Percentiles rank a stretch among this genome's conserved stretches.
Conservation (phyloP, 176 grass and related monocot species). For the Aegilops umbellulata region DNA sequence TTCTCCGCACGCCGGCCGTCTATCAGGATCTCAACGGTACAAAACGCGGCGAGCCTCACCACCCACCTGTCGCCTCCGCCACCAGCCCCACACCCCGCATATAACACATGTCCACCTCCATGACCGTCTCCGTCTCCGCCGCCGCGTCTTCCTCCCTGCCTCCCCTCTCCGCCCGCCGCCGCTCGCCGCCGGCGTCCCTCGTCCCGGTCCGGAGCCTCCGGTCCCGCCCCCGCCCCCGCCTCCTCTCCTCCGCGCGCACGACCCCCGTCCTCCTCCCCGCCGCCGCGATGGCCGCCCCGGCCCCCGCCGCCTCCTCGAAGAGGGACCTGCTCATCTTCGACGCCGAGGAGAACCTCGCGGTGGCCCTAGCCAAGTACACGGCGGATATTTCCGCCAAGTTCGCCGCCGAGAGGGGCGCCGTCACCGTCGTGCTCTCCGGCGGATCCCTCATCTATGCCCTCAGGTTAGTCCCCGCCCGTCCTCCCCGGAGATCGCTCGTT, state of each 20-base stretch:
- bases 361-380: slow-evolving; percentile 76
- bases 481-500: not conserved
- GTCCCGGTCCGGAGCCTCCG: not conserved
- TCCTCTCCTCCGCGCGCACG: not conserved
- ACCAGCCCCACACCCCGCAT: not conserved
- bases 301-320: slow-evolving; percentile 28
- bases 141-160: slow-evolving; percentile 3
- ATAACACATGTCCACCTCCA: slow-evolving; percentile 18
- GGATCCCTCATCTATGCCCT: slow-evolving; percentile 69
- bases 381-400: slow-evolving; percentile 76
- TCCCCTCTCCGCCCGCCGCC: not conserved
- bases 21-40: slow-evolving; percentile 55
- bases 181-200: slow-evolving; percentile 9
- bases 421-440: slow-evolving; percentile 85
- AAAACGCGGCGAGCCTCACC: slow-evolving; percentile 23
- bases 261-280: not conserved
- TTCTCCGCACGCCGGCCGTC: slow-evolving; percentile 27
- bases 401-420: slow-evolving; percentile 64
- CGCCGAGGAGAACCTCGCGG: slow-evolving; percentile 59
- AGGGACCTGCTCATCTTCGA: slow-evolving; percentile 53
- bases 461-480: slow-evolving; percentile 9
- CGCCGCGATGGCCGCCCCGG: slow-evolving; percentile 45
- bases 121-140: slow-evolving; percentile 34
- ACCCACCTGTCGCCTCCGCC: slow-evolving; percentile 17
- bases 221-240: not conserved